These are phyloP conservation scores for Lippia alba DNA, from an alignment of 305 asterid genomes.

Conservation along the genomic window DNA sequence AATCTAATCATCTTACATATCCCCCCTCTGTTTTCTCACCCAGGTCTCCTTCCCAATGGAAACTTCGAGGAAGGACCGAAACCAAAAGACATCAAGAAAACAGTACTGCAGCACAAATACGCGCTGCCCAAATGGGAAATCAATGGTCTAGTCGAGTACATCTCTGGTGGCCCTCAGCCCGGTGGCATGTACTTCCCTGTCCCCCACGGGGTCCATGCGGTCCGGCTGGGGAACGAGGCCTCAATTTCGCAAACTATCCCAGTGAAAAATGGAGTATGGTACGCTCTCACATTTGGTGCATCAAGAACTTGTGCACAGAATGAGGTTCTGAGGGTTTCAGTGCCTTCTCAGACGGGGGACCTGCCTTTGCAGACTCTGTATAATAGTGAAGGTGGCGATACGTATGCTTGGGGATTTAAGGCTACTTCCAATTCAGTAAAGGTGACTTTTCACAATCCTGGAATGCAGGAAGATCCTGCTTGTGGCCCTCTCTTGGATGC, in stretches of 20 bases:
- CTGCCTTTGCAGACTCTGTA: slow-evolving; percentile 67
- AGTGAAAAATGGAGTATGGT: slow-evolving; percentile 55
- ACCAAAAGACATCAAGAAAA: slow-evolving; percentile 45
- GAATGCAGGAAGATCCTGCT: slow-evolving; percentile 65
- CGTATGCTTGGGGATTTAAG: slow-evolving; percentile 60
- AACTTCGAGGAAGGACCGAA: slow-evolving; percentile 67
- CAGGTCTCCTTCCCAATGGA: slow-evolving; percentile 67
- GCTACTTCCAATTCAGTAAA: slow-evolving; percentile 48
- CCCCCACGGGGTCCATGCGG: slow-evolving; percentile 58
- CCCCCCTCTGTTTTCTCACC: neutral
- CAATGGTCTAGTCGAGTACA: slow-evolving; percentile 58
- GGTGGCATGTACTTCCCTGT: slow-evolving; percentile 69
- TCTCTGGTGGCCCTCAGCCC: slow-evolving; percentile 69
- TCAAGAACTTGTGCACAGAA: slow-evolving; percentile 69
- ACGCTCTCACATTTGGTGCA: slow-evolving; percentile 66
- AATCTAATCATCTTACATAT: neutral
- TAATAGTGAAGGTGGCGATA: slow-evolving; percentile 59
- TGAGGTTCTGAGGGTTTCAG: slow-evolving; percentile 54
- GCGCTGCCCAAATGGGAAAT: slow-evolving; percentile 71
- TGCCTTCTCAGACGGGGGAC: slow-evolving; percentile 54
- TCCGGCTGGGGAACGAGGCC: slow-evolving; percentile 68
- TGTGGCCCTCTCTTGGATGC: slow-evolving; percentile 72
- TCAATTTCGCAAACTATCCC: slow-evolving; percentile 57
- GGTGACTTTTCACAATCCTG: slow-evolving; percentile 57
- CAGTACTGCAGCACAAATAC: slow-evolving; percentile 49